Percentiles rank a stretch among this genome's conserved stretches.
These are phyloP conservation scores for Quercus phellos DNA, from an alignment of 331 rosid species.

Conservation along the genomic window DNA sequence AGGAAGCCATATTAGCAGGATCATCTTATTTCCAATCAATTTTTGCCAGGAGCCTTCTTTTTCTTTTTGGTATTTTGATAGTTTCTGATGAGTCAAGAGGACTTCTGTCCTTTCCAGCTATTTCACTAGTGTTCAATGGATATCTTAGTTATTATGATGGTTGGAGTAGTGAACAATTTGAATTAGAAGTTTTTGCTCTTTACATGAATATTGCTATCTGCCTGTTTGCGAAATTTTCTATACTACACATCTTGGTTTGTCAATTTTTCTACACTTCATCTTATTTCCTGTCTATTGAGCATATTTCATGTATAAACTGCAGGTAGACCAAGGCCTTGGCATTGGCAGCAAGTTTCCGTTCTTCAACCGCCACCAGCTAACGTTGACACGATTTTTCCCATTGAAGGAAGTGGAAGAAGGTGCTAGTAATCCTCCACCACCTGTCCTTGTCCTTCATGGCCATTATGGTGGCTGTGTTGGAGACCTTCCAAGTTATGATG, in stretches of 20 bases:
- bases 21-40: neutral
- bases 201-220: neutral
- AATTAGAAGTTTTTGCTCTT: neutral
- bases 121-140: neutral
- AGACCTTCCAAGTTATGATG: constrained; percentile 94
- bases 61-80: neutral
- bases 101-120: neutral
- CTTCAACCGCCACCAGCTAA: constrained; percentile 91
- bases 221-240: neutral
- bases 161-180: neutral
- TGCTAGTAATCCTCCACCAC: constrained; percentile 92
- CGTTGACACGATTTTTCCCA: constrained; percentile 66
- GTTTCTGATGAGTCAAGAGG: neutral
- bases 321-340: constrained; percentile 96
- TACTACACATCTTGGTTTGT: neutral
- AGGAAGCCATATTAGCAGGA: neutral
- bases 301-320: constrained; percentile 18
- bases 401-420: constrained; percentile 83
- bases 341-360: constrained; percentile 81
- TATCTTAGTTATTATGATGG: neutral
- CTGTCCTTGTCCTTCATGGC: constrained; percentile 92
- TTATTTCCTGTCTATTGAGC: constrained; percentile 8
- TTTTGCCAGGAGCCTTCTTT: neutral
- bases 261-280: neutral
- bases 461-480: constrained; percentile 97